Percentiles rank a stretch among this genome's conserved stretches.
Conservation (phyloP, 495 filamentous ascomycete genomes). For the Lineolata rhizophorae region DNA sequence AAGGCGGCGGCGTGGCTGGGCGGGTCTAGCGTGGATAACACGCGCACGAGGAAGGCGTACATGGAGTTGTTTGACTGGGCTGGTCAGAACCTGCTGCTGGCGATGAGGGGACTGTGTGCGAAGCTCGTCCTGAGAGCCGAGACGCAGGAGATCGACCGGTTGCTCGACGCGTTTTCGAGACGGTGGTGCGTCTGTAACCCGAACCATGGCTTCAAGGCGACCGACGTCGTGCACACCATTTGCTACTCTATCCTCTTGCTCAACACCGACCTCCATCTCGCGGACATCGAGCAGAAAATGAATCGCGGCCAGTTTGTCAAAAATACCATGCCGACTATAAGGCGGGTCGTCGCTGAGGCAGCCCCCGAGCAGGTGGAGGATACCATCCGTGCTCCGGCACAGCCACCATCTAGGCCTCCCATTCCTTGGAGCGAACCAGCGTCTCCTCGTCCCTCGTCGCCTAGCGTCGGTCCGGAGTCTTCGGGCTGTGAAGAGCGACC, state of each 20-base stretch:
- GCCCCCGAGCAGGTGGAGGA: constrained; percentile 48
- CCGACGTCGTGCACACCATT: constrained; percentile 92
- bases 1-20: constrained; percentile 81
- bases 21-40: constrained; percentile 42
- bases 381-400: constrained; percentile 22
- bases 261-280: constrained; percentile 89
- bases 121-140: constrained; percentile 76
- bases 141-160: constrained; percentile 90
- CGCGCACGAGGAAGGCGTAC: constrained; percentile 55
- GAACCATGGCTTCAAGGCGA: constrained; percentile 61
- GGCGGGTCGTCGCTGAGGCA: constrained; percentile 47
- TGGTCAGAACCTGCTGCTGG: constrained; percentile 56
- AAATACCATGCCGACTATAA: constrained; percentile 85
- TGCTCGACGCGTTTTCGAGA: constrained; percentile 67
- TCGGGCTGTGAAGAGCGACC: constrained; percentile 8
- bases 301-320: constrained; percentile 81
- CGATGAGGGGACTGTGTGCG: constrained; percentile 59
- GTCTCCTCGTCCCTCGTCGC: constrained; percentile 13
- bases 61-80: constrained; percentile 82
- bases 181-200: constrained; percentile 92
- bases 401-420: neutral
- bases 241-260: constrained; percentile 88
- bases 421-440: constrained; percentile 17
- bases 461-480: constrained; percentile 6
- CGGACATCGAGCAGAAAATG: constrained; percentile 93